Base-by-base conservation (phyloP, 2,329 filamentous ascomycete species). In the Metarhizium brunneum region DNA sequence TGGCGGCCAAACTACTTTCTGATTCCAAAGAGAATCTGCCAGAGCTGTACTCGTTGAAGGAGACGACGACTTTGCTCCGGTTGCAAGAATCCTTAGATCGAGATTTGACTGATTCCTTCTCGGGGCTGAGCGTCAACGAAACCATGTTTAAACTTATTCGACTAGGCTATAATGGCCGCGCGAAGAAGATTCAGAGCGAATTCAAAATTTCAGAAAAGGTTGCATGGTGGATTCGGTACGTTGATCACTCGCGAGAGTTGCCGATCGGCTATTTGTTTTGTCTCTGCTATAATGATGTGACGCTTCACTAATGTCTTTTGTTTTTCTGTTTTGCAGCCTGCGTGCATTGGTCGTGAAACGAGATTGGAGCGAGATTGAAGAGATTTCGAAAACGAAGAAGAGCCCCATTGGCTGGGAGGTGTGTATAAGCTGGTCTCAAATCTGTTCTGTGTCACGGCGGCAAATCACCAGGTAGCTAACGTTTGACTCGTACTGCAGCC, bases 391-490 rank as follows among this genome's bases (percentile, higher is more conserved):
- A 66, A 81, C 79, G 65, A 83, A 88, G 66, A 95, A 92, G 71
- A 94, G 88, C 57, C 90, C 92, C 0, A 97, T 99, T 67, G 92
- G 92, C 11, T 99, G 94, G 94, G 90, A 95, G 82, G 88, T 90
- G 72, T 77, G 84, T 74, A 47, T 54, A 6, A 35, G 13, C 45
- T 16, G 25, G 45, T 10, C 18, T 11, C 49, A 11, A 20, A 20
- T 11, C 42, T 45, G 6, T 43, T 20, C 5, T 18, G 35, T 40
- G 49, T 52, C 3, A 45, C 38, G 30, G 35, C 20, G 32, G 25
- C 25, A 25, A 25, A 25, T 25, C 25, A 25, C 25, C 25, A 25
- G 25, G n/a, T 2, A 16, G n/a, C 48, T 50, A 50, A 50, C 32
- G 10, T 48, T 16, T 4, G 30, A 48, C 10, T 16, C 30, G 11